Base-by-base conservation (phyloP, 805 yeast genomes). In the Maudiozyma turicensis region DNA sequence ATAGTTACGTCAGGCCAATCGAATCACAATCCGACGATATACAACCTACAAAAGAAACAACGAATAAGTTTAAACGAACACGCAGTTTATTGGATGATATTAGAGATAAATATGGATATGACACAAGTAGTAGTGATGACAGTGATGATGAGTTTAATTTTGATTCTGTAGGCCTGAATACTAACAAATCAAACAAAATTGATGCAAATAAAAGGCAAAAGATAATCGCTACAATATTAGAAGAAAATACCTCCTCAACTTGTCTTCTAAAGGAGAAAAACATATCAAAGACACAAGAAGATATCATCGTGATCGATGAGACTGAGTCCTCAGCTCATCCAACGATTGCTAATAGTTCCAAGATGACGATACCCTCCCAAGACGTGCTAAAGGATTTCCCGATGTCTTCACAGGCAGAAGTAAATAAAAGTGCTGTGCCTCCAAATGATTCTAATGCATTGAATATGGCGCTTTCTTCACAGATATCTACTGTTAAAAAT, bases 361-460 rank as follows among this genome's bases (percentile, higher is more conserved):
- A 40, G 8, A 29, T 15, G 15, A 40, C 10, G 13, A 14, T 30
- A 33, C 14, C 48, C 2, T 50, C 55, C 6, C 48, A 48, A 28
- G 48, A 51, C 38, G 37, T 50, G 26, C 37, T 53, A 11, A 33
- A 39, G 30, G 44, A 40, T 2, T 52, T 37, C 49, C 58, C 56
- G 6, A 29, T 54, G 9, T 57, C 60, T 6, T 57, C 58, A 11
- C 44, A 40, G 43, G 3, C 2, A 29, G 4, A n/a, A 26, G 14
- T 14, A 38, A 11, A 38, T 11, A 38, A 28, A 6, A 15, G 14
- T 35, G 14, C 20, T n/a, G 8, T 13, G n/a, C 15, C 6, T 35
- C 13, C 11, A 15, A 35, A 35, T n/a, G n/a, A 13, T 13, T 35
- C n/a, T 35, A 20, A 20, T 20, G 14, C 15, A 35, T 13, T 5